These are phyloP conservation scores for Colletotrichum camelliae DNA, from an alignment of 2,329 filamentous ascomycete genomes.

Conservation along the genomic window DNA sequence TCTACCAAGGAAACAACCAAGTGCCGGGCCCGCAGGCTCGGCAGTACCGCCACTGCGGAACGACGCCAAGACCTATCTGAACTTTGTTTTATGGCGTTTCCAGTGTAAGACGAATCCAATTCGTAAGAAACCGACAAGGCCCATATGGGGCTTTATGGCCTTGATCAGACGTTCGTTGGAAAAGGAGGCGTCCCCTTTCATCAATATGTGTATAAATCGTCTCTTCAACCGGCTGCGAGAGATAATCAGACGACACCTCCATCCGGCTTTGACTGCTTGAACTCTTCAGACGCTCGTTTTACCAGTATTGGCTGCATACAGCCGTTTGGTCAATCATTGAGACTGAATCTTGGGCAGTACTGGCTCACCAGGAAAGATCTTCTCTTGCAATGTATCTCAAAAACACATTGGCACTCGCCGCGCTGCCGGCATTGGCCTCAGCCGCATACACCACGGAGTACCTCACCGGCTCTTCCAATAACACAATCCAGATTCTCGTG, in stretches of 20 bases:
- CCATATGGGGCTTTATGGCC: not conserved
- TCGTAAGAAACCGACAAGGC: not conserved
- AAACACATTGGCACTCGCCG: not conserved
- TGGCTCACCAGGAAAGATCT: accelerated
- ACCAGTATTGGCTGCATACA: not conserved
- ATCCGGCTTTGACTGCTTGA: not conserved
- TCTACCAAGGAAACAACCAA: not conserved
- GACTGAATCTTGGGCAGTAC: not conserved
- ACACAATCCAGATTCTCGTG: not conserved
- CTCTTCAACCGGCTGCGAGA: accelerated
- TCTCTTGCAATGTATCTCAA: not conserved
- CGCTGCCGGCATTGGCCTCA: not conserved
- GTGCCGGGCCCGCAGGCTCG: not conserved
- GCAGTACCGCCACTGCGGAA: not conserved
- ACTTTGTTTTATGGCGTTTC: not conserved
- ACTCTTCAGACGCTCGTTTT: not conserved
- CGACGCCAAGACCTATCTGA: not conserved
- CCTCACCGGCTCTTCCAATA: not conserved
- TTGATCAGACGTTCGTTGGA: not conserved
- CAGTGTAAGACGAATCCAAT: not conserved
- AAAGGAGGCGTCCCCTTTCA: not conserved
- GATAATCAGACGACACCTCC: not conserved
- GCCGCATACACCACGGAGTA: not conserved
- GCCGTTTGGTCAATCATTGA: not conserved
- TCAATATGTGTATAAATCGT: not conserved